A percentile compares a stretch with the other conserved stretches of the same genome.
Evolutionary conservation across 805 yeast species (phyloP).

Genomic region (Candida golubevii): DNA sequence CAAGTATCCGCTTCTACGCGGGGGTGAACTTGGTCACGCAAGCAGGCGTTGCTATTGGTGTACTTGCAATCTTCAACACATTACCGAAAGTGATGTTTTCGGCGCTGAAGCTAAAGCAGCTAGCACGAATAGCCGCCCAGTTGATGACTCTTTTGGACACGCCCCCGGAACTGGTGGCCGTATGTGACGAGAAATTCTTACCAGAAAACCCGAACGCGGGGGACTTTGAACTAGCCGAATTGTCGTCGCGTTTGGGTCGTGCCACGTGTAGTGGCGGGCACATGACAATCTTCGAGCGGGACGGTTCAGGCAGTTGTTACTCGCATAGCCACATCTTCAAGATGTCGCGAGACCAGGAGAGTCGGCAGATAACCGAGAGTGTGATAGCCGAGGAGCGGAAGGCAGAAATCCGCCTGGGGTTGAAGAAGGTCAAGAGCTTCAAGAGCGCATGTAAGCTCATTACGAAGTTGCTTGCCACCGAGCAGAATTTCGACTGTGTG

Average conservation of each 20-base stretch:
- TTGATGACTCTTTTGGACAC: conserved; percentile 40
- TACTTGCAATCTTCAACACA: conserved; percentile 54
- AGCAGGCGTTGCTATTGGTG: conserved; percentile 48
- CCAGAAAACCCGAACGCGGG: conserved; percentile 9
- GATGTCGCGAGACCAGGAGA: conserved; percentile 25
- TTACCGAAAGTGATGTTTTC: conserved; percentile 35
- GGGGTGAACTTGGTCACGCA: conserved; percentile 54
- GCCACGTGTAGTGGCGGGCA: conserved; percentile 46
- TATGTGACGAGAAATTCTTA: conserved; percentile 3
- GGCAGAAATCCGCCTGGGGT: conserved; percentile 22
- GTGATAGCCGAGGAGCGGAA: conserved; percentile 1
- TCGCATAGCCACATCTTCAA: conserved; percentile 45
- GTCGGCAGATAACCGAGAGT: conserved; percentile 3
- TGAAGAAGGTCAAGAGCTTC: conserved; percentile 32
- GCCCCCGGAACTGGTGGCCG: conserved; percentile 21
- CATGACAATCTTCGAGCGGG: conserved; percentile 52
- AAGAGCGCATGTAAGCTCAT: conserved; percentile 42
- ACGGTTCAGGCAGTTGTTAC: conserved; percentile 63
- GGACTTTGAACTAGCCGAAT: conserved; percentile 28
- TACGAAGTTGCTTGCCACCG: conserved; percentile 32
- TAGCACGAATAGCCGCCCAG: conserved; percentile 38
- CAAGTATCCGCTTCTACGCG: conserved; percentile 57
- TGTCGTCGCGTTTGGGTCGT: conserved; percentile 44
- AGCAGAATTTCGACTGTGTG: conserved; percentile 39
- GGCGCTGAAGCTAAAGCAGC: conserved; percentile 27